Percentiles rank a stretch among this genome's conserved stretches.
These are phyloP conservation scores for Aurinia saxatilis DNA, from an alignment of 345 rosid genomes.

Conservation along the genomic window DNA sequence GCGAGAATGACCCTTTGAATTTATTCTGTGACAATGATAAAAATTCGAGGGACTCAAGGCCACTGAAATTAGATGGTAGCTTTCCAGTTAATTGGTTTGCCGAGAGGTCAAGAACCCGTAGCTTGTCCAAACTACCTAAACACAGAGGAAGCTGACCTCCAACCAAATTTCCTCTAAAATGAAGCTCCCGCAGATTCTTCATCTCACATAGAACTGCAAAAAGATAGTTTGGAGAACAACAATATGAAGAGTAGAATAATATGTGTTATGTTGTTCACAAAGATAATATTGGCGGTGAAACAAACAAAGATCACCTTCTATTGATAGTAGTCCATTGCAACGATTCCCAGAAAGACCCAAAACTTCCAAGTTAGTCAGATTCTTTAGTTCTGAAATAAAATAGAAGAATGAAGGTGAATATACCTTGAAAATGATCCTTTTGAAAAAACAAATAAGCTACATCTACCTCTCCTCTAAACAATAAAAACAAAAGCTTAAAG, in stretches of 20 bases:
- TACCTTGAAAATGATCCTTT: no score
- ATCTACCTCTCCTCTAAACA: no score
- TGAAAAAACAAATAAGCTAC: no score
- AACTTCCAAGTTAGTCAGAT: neutral
- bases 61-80: neutral
- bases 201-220: neutral
- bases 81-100: neutral
- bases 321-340: neutral
- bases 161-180: neutral
- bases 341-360: neutral
- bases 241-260: neutral
- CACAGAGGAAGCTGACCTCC: neutral
- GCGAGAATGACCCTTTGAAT: neutral
- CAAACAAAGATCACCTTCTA: neutral
- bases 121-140: neutral
- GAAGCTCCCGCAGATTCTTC: neutral
- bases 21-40: neutral
- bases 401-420: neutral
- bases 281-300: neutral
- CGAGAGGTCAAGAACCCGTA: neutral
- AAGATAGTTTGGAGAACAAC: neutral
- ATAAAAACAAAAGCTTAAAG: neutral
- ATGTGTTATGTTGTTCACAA: neutral
- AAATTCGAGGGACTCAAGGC: neutral
- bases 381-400: neutral